Percentiles rank a stretch among this genome's conserved stretches.
Conservation (phyloP, 2,329 filamentous ascomycete genomes). For the Arthrinium puccinioides region DNA sequence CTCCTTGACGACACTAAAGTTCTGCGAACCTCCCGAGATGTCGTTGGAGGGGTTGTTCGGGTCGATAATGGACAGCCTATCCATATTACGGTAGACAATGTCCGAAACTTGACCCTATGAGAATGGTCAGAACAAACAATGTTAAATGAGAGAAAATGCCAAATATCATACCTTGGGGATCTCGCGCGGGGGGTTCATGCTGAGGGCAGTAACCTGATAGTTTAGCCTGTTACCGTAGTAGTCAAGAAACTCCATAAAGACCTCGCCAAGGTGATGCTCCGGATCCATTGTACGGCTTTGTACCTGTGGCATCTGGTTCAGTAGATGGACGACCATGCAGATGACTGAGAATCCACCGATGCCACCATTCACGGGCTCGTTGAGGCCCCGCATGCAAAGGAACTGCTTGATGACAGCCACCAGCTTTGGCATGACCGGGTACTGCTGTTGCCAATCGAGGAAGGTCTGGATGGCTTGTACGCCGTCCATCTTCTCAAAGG, state of each 20-base stretch:
- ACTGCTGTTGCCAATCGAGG: constrained; percentile 67
- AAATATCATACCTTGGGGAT: constrained; percentile 51
- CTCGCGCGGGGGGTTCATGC: constrained; percentile 67
- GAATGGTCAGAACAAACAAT: background rate
- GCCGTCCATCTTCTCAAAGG: constrained; percentile 86
- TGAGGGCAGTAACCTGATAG: constrained; percentile 62
- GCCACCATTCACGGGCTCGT: constrained; percentile 86
- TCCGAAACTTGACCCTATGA: constrained; percentile 33
- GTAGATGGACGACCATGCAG: constrained; percentile 82
- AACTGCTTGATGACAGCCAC: constrained; percentile 91
- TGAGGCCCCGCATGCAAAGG: constrained; percentile 78
- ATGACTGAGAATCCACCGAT: constrained; percentile 92
- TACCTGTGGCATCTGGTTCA: constrained; percentile 71
- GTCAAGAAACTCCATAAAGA: constrained; percentile 82
- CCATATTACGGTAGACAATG: constrained; percentile 50
- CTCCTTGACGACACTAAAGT: constrained; percentile 59
- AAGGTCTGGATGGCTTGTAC: constrained; percentile 77
- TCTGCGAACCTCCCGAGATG: constrained; percentile 77
- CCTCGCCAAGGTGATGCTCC: constrained; percentile 66
- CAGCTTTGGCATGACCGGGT: constrained; percentile 78
- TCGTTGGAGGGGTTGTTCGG: constrained; percentile 83
- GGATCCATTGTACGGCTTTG: constrained; percentile 52
- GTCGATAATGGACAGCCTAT: constrained; percentile 81
- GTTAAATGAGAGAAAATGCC: background rate
- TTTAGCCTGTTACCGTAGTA: constrained; percentile 83